Base-by-base conservation (phyloP, 495 filamentous ascomycete species). In the Lophium mytilinum region DNA sequence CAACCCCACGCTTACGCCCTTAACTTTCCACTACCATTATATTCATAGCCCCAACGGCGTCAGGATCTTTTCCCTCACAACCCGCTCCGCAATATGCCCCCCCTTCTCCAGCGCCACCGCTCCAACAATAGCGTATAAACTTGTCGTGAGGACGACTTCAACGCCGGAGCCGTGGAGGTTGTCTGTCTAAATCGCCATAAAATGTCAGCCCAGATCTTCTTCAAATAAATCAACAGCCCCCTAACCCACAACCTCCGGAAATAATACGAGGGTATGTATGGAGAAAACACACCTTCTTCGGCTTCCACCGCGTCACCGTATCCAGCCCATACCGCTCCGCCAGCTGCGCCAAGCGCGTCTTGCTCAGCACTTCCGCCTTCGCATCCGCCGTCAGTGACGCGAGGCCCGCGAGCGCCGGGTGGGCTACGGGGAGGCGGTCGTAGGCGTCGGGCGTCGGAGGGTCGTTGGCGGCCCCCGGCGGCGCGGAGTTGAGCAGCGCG, bases 91-190 rank as follows among this genome's bases (percentile, higher is more conserved):
- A 53, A 85, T 76, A 47, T 84, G 81, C 47, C 87, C 88, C 30
- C 93, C 93, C 60, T 85, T 84, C 70, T 95, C 87, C 57, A 97
- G 72, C 9, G 90, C 82, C 55, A 97, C 71, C 21, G 94, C 93
- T 21, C 93, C 93, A 37, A 97, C 69, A 21, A 99, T 83, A 14
- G 90, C 88, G 66, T 86, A 93, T 52, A 96, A 63, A 18, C 87
- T 80, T 51, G 88, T 81, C n/a, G 83, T 75, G 47, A 90, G 73
- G 37, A 97, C 82, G 11, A 82, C 67, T 3, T 86, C 78, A 34
- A 87, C 65, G 15, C 93, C 93, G 9, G 90, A 95, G 21, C 63
- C 71, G 21, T 75, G 62, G 37, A 95, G 75, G 65, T 95, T 84
- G 45, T 82, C 71, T 39, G 81, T 80, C 92, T 96, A 71, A 49